Evolutionary conservation across 2,329 filamentous ascomycete species (phyloP), one percentile per base, ranked within the genome.

Genomic region (Stromatinia cepivora): DNA sequence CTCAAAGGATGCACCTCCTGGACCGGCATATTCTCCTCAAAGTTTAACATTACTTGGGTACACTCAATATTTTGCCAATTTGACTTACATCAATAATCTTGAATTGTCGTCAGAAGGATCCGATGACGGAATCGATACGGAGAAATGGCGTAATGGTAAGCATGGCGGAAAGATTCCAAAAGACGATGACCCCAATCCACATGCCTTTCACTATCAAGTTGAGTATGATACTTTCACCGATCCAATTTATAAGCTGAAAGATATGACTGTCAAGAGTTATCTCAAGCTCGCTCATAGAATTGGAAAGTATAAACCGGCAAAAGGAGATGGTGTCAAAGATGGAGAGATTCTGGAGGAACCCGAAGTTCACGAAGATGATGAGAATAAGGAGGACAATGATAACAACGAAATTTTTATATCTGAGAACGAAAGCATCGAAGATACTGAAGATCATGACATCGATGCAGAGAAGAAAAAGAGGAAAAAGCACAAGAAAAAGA

Each of bases 31-130:
- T 80, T 93, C 90, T 28, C 88, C 91, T 10, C 95, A 99, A 78
- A 83, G 92, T 0, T 83, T 98, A 50, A 92, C 92, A 0, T 83
- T 94, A 71, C 84, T 90, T 4, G 88, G 92, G 7, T 97, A 93
- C 79, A 93, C 88, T 5, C 95, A 99, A 76, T 97, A 96, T 79
- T 97, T 88, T 79, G 93, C 94, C 71, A 99, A 99, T 79, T 82
- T 99, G n/a, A 98, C 94, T 0, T 82, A 87, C 70, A 90, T 97
- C 80, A 96, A 98, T 81, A 92, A 93, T 75, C 87, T 73, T n/a
- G 50, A 91, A 70, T 84, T 88, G 61, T 67, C 70, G 34, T 48
- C 28, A 50, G 75, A 46, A 7, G 15, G 31, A 13, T 65, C 61
- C 1, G 20, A 73, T 25, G 76, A 79, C 13, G 79, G 78, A 9